Base-by-base conservation (phyloP, 2,329 filamentous ascomycete genomes). In the Nannizziopsis arthrosporioides region DNA sequence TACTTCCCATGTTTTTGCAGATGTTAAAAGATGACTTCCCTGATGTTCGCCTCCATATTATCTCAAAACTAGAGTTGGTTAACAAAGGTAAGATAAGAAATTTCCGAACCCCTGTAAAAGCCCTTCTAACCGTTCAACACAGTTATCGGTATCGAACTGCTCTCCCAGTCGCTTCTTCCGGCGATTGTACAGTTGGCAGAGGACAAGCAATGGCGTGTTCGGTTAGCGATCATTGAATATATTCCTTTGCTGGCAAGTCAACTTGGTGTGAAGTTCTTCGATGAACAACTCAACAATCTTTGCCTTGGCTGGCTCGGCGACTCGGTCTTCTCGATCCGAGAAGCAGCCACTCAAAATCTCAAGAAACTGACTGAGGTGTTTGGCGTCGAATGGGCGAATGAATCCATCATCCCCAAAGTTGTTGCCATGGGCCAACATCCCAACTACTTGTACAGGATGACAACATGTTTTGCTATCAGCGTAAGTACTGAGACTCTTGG, bases 11-110 rank as follows among this genome's bases (percentile, higher is more conserved):
- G 90, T 96, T 98, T 69, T 76, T 98, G 47, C 86, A 94, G 67
- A 98, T 98, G 92, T 81, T 98, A 60, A 98, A 96, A 76, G 92
- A 98, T 61, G 92, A 98, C 63, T 96, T 95, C 68, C 92, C 92
- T 17, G 92, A 98, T 64, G 92, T 98, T 44, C 84, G 92, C 54
- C 80, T 98, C 51, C 94, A 98, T 71, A 98, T 98, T 66, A 98
- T 98, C 62, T 96, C 92, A n/a, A 98, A 98, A 71, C 81, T 98
- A 48, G 93, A 98, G 72, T 79, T 93, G 54, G 92, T 98, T 55
- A 98, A 98, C 71, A 86, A 95, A 70, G 85, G 85, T 88, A 73
- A 27, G 7, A 27, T 4, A 4, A 27, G 22, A 27, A 27, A 27
- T 27, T 27, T 27, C 3, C 4, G 7, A 7, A 27, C 7, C 22